Base-by-base conservation (phyloP, 129 eudicot species). In the Silybum marianum region DNA sequence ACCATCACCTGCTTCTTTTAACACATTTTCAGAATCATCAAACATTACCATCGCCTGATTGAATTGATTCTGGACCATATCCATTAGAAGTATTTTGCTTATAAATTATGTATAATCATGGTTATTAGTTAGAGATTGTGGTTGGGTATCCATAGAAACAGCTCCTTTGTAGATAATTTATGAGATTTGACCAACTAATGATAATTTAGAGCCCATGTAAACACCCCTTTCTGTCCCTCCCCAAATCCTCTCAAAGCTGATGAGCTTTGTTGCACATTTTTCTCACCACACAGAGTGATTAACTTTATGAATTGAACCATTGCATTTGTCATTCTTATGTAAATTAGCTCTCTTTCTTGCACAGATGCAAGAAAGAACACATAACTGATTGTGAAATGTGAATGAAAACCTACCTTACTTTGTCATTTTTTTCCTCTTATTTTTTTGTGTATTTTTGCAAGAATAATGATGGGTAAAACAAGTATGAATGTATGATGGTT, bases 161-260 rank as follows among this genome's bases (percentile, higher is more conserved):
- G 32, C 67, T 25, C 12, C 9, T 22, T 40, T 39, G 62, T 39
- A 18, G 24, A 70, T 34, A 42, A 7, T 70, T 58, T n/a, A 69
- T 30, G 69, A 69, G 76, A 69, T 76, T 76, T 76, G 71, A 58
- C 71, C 80, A 76, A 9, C 16, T 12, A 32, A 24, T 73, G 67
- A 22, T 38, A 46, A 12, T 54, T 74, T 74, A 24, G 9, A 7
- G 19, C 60, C 40, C 68, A 74, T 34, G 18, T 51, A 32, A 28
- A 34, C 21, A 54, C 14, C 72, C 7, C 30, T 48, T 32, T 32
- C 36, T 32, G 36, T 32, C 36, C 36, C 36, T 32, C 62, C 62
- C 18, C 7, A 14, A 14, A 48, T 48, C 62, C 19, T 48, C 21
- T 48, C 6, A 51, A 54, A 54, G 23, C 65, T n/a, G 65, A 54